Percentiles rank a stretch among this genome's conserved stretches.
These are phyloP conservation scores for Chlorella variabilis DNA, from an alignment of 163 green algal species.

Conservation along the genomic window DNA sequence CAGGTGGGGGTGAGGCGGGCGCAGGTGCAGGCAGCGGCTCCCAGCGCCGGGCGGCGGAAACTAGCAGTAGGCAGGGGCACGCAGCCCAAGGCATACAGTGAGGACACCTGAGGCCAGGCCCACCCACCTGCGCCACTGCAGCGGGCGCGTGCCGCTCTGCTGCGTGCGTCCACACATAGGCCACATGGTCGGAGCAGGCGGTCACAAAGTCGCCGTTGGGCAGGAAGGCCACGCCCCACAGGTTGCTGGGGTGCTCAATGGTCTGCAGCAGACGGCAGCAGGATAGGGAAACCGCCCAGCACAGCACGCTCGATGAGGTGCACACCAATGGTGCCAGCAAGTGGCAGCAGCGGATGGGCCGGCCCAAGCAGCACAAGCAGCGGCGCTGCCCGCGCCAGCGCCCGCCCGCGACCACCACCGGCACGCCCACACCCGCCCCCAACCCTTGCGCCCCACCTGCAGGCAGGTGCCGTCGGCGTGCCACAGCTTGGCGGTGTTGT, in stretches of 20 bases:
- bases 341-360: too few species aligned
- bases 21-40: too few species aligned
- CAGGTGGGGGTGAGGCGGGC: too few species aligned
- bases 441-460: constrained; percentile 29
- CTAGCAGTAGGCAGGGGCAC: too few species aligned
- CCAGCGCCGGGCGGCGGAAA: too few species aligned
- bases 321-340: neutral
- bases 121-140: constrained; percentile 37
- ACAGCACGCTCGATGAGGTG: neutral
- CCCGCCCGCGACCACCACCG: too few species aligned
- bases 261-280: constrained; percentile 43
- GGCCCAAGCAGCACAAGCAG: too few species aligned
- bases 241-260: constrained; percentile 82
- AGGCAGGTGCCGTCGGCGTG: constrained; percentile 72
- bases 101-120: too few species aligned
- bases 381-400: too few species aligned
- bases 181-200: constrained; percentile 85
- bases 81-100: too few species aligned
- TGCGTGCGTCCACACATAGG: constrained; percentile 77
- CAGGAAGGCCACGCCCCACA: constrained; percentile 91
- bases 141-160: constrained; percentile 40
- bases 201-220: constrained; percentile 85
- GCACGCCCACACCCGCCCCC: too few species aligned
- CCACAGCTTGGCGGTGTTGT: constrained; percentile 81
- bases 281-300: neutral